A percentile compares a stretch with the other conserved stretches of the same genome.
Evolutionary conservation across 441 rosid species (phyloP).

Genomic region (Arabidopsis lyrata): DNA sequence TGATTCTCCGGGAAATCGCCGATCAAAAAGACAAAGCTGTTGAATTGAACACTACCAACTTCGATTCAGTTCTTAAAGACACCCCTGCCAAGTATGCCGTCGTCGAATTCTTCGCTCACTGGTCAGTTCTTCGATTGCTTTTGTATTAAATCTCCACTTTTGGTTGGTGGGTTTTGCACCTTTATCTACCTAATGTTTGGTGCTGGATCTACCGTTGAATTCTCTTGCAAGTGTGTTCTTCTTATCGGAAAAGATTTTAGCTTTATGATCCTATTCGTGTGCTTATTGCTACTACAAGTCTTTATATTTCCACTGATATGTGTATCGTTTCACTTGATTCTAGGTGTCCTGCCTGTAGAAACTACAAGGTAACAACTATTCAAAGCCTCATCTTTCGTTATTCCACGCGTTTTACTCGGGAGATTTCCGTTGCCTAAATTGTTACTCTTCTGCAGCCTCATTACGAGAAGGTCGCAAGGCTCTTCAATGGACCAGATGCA

Average conservation of each 20-base stretch:
- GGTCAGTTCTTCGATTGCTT: constrained; percentile 56
- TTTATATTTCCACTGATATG: constrained; percentile 25
- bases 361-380: constrained; percentile 74
- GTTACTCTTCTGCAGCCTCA: constrained; percentile 72
- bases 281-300: not conserved
- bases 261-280: not conserved
- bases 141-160: constrained; percentile 12
- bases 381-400: constrained; percentile 6
- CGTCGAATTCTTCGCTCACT: constrained; percentile 93
- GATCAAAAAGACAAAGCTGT: constrained; percentile 58
- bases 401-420: constrained; percentile 3
- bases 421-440: constrained; percentile 36
- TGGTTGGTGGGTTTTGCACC: constrained; percentile 23
- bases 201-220: constrained; percentile 37
- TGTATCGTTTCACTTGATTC: constrained; percentile 42
- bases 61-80: constrained; percentile 65
- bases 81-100: constrained; percentile 79
- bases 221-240: not conserved
- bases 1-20: constrained; percentile 60
- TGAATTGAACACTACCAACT: constrained; percentile 70
- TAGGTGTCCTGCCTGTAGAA: constrained; percentile 99
- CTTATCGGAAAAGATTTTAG: not conserved
- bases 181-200: constrained; percentile 27
- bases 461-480: constrained; percentile 93
- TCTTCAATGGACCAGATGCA: constrained; percentile 92